Evolutionary conservation across 768 basidiomycete genomes (phyloP).

Genomic region (Polyporus arcularius): DNA sequence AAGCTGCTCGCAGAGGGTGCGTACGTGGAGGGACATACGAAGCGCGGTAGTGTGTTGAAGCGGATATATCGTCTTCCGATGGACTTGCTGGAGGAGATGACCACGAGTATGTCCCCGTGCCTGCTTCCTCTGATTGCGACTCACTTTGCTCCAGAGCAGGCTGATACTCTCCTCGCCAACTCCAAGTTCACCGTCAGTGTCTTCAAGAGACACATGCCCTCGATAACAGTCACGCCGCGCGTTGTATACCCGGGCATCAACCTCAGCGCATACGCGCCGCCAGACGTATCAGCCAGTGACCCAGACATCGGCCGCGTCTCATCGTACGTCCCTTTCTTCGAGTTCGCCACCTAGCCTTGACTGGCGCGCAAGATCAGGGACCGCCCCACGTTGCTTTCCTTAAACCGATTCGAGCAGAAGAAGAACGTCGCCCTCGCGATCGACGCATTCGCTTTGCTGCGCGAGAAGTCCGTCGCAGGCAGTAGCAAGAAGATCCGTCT

Average conservation of each 20-base stretch:
- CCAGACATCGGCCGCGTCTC: slow-evolving; percentile 53
- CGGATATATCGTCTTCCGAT: slow-evolving; percentile 83
- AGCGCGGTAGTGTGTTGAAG: slow-evolving; percentile 56
- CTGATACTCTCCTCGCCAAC: slow-evolving; percentile 90
- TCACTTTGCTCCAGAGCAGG: slow-evolving; percentile 58
- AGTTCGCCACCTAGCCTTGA: not conserved
- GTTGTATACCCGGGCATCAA: slow-evolving; percentile 99
- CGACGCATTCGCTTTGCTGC: slow-evolving; percentile 67
- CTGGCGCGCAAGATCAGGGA: slow-evolving; percentile 37
- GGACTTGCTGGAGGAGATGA: slow-evolving; percentile 87
- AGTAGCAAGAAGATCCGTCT: slow-evolving; percentile 51
- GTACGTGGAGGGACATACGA: slow-evolving; percentile 53
- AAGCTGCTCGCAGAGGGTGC: slow-evolving; percentile 81
- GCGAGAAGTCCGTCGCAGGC: slow-evolving; percentile 27
- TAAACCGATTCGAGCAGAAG: slow-evolving; percentile 96
- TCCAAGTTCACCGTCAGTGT: slow-evolving; percentile 88
- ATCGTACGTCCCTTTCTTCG: slow-evolving; percentile 51
- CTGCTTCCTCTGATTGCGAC: not conserved
- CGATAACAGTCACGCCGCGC: slow-evolving; percentile 58
- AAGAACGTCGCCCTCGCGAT: slow-evolving; percentile 89
- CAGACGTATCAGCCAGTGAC: slow-evolving; percentile 40
- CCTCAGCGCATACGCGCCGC: slow-evolving; percentile 61
- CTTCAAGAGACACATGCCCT: slow-evolving; percentile 73
- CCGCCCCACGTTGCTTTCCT: slow-evolving; percentile 76
- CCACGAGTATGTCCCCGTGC: slow-evolving; percentile 64